Conservation (phyloP, 139 green algal genomes). For the Tetradesmus lagerheimii region DNA sequence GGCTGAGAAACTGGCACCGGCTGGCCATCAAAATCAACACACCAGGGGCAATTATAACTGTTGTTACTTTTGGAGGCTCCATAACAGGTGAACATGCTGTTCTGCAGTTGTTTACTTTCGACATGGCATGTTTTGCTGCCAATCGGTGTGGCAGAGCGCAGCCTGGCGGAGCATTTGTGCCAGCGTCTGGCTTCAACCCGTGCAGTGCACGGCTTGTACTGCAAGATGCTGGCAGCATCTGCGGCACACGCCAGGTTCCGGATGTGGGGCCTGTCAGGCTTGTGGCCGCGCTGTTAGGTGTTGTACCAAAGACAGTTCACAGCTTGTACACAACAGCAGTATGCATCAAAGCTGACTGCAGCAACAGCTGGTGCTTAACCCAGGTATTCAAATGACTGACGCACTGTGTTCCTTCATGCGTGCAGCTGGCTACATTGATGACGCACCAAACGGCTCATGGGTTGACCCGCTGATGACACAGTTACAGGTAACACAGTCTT, state of each 20-base stretch:
- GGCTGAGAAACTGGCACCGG: neutral
- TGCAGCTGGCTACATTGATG: neutral
- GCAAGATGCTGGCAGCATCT: no score
- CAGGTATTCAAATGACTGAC: neutral
- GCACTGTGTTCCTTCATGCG: neutral
- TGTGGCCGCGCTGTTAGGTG: no score
- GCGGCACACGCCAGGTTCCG: no score
- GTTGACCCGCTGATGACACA: neutral
- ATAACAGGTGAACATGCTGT: neutral
- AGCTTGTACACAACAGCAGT: neutral
- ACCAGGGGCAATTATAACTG: neutral
- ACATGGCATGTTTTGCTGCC: no score
- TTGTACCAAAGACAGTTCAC: no score
- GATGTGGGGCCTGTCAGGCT: no score
- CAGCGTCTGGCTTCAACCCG: no score
- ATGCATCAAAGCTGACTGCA: neutral
- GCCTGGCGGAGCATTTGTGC: no score
- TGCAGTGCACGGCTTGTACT: no score
- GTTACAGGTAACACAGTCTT: neutral
- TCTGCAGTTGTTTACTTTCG: no score
- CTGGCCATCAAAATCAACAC: neutral
- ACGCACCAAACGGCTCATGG: neutral
- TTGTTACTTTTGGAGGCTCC: neutral
- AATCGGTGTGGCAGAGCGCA: neutral
- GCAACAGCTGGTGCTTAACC: neutral